Evolutionary conservation across 768 basidiomycete species (phyloP).

Genomic region (Gloeostereum incarnatum): DNA sequence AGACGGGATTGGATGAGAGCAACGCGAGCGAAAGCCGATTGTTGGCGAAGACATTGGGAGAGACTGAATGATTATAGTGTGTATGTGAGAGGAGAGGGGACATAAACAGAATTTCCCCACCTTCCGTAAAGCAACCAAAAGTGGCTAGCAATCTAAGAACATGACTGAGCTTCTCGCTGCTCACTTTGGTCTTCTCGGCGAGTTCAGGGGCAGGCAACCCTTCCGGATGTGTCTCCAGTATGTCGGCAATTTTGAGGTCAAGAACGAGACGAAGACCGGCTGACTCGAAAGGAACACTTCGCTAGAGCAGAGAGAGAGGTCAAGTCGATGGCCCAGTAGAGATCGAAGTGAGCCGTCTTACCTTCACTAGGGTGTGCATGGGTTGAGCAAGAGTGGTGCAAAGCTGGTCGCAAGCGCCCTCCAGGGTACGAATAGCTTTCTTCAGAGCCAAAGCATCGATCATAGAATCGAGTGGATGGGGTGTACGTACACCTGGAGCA

Average conservation of each 20-base stretch:
- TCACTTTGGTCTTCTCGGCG: constrained; percentile 13
- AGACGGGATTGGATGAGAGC: not conserved
- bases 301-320: not conserved
- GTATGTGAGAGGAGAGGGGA: not conserved
- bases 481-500: not conserved
- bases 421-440: constrained; percentile 10
- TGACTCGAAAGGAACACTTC: not conserved
- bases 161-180: constrained; percentile 18
- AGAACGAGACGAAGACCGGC: constrained; percentile 3
- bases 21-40: constrained; percentile 22
- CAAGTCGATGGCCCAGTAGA: not conserved
- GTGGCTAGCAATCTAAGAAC: constrained; percentile 19
- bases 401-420: constrained; percentile 14
- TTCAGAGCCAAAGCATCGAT: constrained; percentile 7
- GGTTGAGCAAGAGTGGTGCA: constrained; percentile 12
- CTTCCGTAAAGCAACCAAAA: constrained; percentile 20
- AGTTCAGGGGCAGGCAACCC: constrained; percentile 19
- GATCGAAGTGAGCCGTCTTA: constrained; percentile 5
- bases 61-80: constrained; percentile 9
- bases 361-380: constrained; percentile 10
- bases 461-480: constrained; percentile 5
- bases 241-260: constrained; percentile 15
- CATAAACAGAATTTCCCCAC: constrained; percentile 3
- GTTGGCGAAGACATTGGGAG: constrained; percentile 18
- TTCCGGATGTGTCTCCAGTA: constrained; percentile 13